Conservation (phyloP, 2,329 filamentous ascomycete species). For the Mycosphaerella sp. region DNA sequence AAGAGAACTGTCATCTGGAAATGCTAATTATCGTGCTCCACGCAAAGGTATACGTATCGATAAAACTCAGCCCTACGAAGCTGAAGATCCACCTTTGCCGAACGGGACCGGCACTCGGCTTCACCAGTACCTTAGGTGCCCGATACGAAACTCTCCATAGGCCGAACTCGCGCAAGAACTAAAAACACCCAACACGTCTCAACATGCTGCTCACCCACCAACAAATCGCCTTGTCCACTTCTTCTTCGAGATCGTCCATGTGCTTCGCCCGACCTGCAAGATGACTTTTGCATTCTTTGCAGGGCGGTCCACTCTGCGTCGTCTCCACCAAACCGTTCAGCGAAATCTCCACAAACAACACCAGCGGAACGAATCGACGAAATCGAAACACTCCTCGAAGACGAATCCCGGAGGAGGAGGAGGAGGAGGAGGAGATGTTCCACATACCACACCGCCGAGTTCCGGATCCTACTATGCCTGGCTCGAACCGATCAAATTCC, state of each 20-base stretch:
- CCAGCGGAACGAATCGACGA: conserved; percentile 18
- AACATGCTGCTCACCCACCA: background rate
- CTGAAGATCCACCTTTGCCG: background rate
- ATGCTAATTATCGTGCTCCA: background rate
- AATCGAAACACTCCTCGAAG: conserved; percentile 1
- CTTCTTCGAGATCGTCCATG: conserved; percentile 2
- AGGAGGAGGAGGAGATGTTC: conserved; percentile 1
- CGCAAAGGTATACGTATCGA: background rate
- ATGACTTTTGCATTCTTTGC: conserved; percentile 28
- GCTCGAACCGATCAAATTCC: conserved; percentile 42
- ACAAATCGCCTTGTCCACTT: background rate
- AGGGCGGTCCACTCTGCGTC: conserved; percentile 27
- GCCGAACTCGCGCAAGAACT: conserved; percentile 5
- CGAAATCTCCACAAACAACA: conserved; percentile 30
- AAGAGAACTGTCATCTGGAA: background rate
- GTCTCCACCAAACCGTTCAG: conserved; percentile 31
- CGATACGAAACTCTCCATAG: background rate
- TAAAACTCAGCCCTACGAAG: conserved; percentile 3
- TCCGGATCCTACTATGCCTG: conserved; percentile 42
- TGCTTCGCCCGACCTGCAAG: conserved; percentile 9
- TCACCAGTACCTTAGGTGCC: background rate
- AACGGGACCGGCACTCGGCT: background rate
- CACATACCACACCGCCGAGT: conserved; percentile 1
- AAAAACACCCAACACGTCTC: background rate
- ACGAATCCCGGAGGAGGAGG: no score